phyloP scores from a whole-genome alignment of 371 early-diverging fungal genomes.

The Parasitella parasitica region DNA sequence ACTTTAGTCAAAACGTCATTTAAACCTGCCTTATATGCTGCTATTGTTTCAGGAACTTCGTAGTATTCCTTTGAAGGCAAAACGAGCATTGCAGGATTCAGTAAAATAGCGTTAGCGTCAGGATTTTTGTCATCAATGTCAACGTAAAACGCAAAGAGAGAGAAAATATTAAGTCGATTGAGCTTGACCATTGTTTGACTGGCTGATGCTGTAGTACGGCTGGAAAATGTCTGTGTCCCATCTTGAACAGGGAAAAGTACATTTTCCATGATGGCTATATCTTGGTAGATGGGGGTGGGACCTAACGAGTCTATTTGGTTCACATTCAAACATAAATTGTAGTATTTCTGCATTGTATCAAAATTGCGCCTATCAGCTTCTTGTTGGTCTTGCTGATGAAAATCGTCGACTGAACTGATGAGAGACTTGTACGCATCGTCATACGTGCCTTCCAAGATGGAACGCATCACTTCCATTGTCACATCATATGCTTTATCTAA shows the following conservation, averaged over 20 bases:
- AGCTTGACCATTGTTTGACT: constrained; percentile 5
- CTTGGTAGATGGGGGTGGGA: constrained; percentile 45
- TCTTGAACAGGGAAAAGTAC: constrained; percentile 7
- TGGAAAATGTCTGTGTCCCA: neutral
- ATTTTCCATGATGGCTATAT: constrained; percentile 23
- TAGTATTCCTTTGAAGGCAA: constrained; percentile 64
- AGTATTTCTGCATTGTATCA: constrained; percentile 46
- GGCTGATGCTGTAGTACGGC: neutral
- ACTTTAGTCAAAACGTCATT: constrained; percentile 17
- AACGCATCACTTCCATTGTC: constrained; percentile 26
- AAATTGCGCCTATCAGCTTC: constrained; percentile 42
- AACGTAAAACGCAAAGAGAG: constrained; percentile 28
- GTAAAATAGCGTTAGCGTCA: constrained; percentile 27
- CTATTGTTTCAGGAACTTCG: constrained; percentile 28
- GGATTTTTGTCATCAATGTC: constrained; percentile 51
- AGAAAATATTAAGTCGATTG: constrained; percentile 6
- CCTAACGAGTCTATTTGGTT: constrained; percentile 39
- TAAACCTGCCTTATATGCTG: constrained; percentile 39
- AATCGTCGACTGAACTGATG: constrained; percentile 1
- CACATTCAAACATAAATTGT: constrained; percentile 54
- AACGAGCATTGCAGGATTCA: constrained; percentile 42
- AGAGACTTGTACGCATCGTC: constrained; percentile 25
- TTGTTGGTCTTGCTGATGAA: constrained; percentile 6
- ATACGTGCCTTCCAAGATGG: constrained; percentile 17
- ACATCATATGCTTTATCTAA: constrained; percentile 33